These are phyloP conservation scores for Peterozyma xylosa DNA, from an alignment of 805 yeast species.

Conservation along the genomic window DNA sequence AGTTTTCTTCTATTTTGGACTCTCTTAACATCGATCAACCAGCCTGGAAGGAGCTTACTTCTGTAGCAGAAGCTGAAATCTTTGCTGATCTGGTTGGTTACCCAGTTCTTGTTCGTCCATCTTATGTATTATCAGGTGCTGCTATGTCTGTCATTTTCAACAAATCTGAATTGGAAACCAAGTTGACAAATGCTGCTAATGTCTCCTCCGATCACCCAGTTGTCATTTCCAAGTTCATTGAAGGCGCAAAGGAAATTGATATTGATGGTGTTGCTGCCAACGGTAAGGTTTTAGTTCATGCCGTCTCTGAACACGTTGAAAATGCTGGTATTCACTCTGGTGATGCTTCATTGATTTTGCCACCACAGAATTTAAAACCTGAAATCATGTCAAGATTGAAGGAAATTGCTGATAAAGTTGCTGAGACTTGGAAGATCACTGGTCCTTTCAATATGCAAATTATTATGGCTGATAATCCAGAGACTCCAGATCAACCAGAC, in stretches of 20 bases:
- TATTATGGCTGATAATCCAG: conserved; percentile 65
- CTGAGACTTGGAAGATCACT: conserved; percentile 88
- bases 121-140: conserved; percentile 96
- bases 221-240: conserved; percentile 93
- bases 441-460: conserved; percentile 98
- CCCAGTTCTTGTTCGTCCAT: conserved; percentile 96
- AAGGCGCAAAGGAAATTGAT: conserved; percentile 95
- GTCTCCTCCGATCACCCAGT: conserved; percentile 98
- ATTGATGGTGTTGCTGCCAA: conserved; percentile 98
- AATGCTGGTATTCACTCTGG: conserved; percentile 99
- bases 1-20: conserved; percentile 96
- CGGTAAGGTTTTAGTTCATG: conserved; percentile 94
- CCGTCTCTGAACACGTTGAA: conserved; percentile 96
- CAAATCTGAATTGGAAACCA: conserved; percentile 77
- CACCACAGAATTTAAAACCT: conserved; percentile 91
- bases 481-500: conserved; percentile 48
- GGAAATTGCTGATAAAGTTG: conserved; percentile 93
- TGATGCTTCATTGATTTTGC: conserved; percentile 95
- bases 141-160: conserved; percentile 98
- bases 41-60: conserved; percentile 96
- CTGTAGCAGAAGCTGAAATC: conserved; percentile 83
- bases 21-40: conserved; percentile 97
- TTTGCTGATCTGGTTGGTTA: conserved; percentile 88
- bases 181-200: conserved; percentile 89
- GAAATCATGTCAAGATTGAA: conserved; percentile 89